Evolutionary conservation across 2,329 filamentous ascomycete genomes (phyloP).

Genomic region (Alternaria brassicicola): DNA sequence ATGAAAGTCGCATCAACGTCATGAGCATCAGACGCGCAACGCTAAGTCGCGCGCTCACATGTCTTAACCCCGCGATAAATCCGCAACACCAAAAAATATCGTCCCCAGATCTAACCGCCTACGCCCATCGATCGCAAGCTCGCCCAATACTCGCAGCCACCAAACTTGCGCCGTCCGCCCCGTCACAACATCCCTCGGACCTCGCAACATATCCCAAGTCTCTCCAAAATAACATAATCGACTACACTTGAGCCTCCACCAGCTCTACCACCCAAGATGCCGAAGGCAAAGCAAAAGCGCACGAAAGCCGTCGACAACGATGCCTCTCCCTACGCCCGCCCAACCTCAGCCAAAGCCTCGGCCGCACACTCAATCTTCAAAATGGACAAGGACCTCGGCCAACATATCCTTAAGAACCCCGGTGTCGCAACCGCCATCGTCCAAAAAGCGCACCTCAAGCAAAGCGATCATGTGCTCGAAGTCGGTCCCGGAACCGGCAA

Average conservation of each 20-base stretch:
- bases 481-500: conserved; percentile 90
- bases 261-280: conserved; percentile 45
- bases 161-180: not conserved
- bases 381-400: conserved; percentile 90
- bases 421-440: conserved; percentile 83
- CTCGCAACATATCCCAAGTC: not conserved
- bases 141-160: not conserved
- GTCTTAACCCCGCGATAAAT: conserved; percentile 30
- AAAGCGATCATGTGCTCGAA: conserved; percentile 86
- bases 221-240: not conserved
- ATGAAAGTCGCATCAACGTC: conserved; percentile 6
- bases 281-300: conserved; percentile 53
- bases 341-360: conserved; percentile 53
- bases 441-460: conserved; percentile 86
- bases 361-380: conserved; percentile 88
- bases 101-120: conserved; percentile 19
- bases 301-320: conserved; percentile 38
- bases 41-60: conserved; percentile 27
- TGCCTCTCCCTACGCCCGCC: conserved; percentile 54
- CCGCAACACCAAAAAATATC: conserved; percentile 31
- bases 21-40: conserved; percentile 11
- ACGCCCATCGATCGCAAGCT: conserved; percentile 7
- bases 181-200: not conserved
- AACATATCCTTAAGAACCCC: conserved; percentile 92
- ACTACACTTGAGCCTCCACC: not conserved